phyloP scores from a whole-genome alignment of 306 rosid genomes.

The Vigna trinervia region DNA sequence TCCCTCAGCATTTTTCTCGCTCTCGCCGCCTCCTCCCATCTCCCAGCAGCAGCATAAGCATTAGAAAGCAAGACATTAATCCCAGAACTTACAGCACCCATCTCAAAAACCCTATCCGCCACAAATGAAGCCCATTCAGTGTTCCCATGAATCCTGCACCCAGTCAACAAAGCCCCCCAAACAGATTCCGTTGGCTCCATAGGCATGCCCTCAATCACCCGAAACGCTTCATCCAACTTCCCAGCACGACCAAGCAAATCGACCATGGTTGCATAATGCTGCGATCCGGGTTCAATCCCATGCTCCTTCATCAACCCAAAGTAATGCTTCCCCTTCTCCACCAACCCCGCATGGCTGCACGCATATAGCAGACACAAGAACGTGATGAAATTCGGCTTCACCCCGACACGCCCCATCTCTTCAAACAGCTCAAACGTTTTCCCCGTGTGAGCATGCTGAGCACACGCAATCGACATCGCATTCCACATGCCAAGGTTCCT shows the following conservation, averaged over 20 bases:
- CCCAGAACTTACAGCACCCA: slow-evolving; percentile 66
- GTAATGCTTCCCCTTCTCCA: slow-evolving; percentile 65
- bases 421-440: slow-evolving; percentile 65
- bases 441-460: slow-evolving; percentile 78
- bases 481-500: slow-evolving; percentile 95
- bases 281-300: slow-evolving; percentile 77
- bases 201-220: slow-evolving; percentile 68
- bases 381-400: slow-evolving; percentile 86
- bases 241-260: slow-evolving; percentile 93
- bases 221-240: slow-evolving; percentile 71
- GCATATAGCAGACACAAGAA: slow-evolving; percentile 82
- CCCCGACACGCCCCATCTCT: slow-evolving; percentile 60
- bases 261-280: slow-evolving; percentile 81
- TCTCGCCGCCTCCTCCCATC: slow-evolving; percentile 87
- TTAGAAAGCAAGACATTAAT: slow-evolving; percentile 71
- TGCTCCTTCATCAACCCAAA: slow-evolving; percentile 67
- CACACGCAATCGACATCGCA: slow-evolving; percentile 80
- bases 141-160: slow-evolving; percentile 78
- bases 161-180: slow-evolving; percentile 88
- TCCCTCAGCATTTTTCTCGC: slow-evolving; percentile 77
- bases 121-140: slow-evolving; percentile 76
- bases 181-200: slow-evolving; percentile 80
- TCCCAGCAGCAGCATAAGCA: slow-evolving; percentile 88
- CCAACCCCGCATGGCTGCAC: slow-evolving; percentile 89
- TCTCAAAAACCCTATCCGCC: slow-evolving; percentile 69